Conservation (phyloP, 73 alveolate genomes). For the Tetrahymena malaccensis region DNA sequence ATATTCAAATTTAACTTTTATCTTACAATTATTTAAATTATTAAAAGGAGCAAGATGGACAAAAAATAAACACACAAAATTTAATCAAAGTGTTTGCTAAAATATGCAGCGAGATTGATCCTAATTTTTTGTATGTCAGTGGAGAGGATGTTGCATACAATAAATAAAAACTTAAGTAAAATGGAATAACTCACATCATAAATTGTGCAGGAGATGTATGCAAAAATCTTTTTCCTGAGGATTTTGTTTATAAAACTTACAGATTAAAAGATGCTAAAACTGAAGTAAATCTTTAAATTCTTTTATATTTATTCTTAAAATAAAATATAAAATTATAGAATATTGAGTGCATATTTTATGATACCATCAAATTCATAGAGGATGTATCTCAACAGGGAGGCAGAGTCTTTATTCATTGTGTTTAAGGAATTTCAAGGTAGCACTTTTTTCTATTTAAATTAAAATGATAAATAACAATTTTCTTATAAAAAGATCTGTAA, state of each 20-base stretch:
- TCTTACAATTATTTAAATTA: background rate
- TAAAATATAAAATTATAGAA: background rate
- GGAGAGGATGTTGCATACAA: constrained; percentile 69
- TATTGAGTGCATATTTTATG: constrained; percentile 78
- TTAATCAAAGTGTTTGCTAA: constrained; percentile 30
- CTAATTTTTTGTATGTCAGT: constrained; percentile 63
- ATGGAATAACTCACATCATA: constrained; percentile 71
- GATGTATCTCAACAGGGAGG: constrained; percentile 55
- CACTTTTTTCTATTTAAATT: no score
- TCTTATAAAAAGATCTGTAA: constrained; percentile 41
- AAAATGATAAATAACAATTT: background rate
- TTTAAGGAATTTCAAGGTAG: constrained; percentile 68
- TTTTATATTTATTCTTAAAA: background rate
- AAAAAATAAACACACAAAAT: background rate
- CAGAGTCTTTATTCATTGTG: constrained; percentile 82
- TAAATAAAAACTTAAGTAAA: constrained; percentile 40
- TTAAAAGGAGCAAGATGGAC: constrained; percentile 4
- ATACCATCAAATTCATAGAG: constrained; percentile 58
- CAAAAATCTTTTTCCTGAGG: constrained; percentile 61
- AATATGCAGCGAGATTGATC: constrained; percentile 56
- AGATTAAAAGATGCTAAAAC: constrained; percentile 70
- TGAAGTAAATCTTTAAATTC: constrained; percentile 22
- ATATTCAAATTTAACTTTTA: background rate
- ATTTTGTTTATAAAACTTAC: constrained; percentile 51
- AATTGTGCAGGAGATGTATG: constrained; percentile 87